Conservation (phyloP, 495 filamentous ascomycete genomes). For the Neurospora sp. region DNA sequence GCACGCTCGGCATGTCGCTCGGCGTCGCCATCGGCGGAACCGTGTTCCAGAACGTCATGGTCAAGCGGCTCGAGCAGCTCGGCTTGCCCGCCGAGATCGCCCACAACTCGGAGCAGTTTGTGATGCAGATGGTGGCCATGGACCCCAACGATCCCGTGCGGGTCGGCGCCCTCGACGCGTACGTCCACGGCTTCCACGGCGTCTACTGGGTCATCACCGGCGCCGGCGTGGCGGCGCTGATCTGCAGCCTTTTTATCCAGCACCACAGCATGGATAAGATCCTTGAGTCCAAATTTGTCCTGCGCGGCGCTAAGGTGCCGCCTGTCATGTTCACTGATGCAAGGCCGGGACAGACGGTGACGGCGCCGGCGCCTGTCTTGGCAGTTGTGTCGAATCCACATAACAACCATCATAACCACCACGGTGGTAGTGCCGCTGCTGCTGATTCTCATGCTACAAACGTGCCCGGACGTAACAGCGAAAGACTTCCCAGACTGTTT, state of each 20-base stretch:
- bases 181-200: constrained; percentile 18
- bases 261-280: constrained; percentile 19
- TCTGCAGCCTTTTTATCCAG: constrained; percentile 13
- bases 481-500: not conserved
- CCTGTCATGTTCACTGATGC: not conserved
- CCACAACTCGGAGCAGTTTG: constrained; percentile 37
- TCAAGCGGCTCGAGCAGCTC: constrained; percentile 29
- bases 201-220: constrained; percentile 19
- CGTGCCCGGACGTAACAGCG: not conserved
- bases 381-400: not conserved
- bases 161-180: constrained; percentile 14
- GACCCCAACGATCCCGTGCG: constrained; percentile 13
- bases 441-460: not conserved
- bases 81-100: constrained; percentile 29
- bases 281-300: constrained; percentile 15
- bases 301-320: constrained; percentile 8
- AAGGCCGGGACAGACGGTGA: not conserved
- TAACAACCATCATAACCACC: not conserved
- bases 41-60: constrained; percentile 50
- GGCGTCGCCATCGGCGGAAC: constrained; percentile 53
- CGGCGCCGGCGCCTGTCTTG: not conserved
- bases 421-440: not conserved
- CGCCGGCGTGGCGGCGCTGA: constrained; percentile 7
- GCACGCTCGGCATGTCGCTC: constrained; percentile 51
- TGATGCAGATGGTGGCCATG: constrained; percentile 21